Base-by-base conservation (phyloP, 129 eudicot genomes). In the Lactuca sativa region DNA sequence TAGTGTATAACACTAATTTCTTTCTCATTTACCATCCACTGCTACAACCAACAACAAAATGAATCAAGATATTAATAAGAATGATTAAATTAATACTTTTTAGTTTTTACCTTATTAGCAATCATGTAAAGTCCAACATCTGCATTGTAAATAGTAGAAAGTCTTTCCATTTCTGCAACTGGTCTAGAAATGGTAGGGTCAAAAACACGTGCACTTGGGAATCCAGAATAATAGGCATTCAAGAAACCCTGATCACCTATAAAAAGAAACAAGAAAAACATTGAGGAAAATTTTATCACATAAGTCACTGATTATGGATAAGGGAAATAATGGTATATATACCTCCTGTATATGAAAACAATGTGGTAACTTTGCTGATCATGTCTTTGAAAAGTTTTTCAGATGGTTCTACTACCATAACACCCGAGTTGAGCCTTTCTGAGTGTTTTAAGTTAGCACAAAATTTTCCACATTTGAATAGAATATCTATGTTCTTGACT, bases 71-170 rank as follows among this genome's bases (percentile, higher is more conserved):
- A 52, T 9, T 4, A 43, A 3, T 8, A 15, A 36, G 3, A 11
- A 7, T 40, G 8, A 0, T 7, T 40, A 4, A 40, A 47, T 36
- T 54, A 25, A 62, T 17, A 69, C 2, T 38, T 53, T 16, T 62
- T 67, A 40, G 6, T 61, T 25, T 25, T 25, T 58, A 89, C 98
- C 97, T 93, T 93, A 85, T 93, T 93, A 65, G 98, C 98, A 66
- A 93, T 95, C 97, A 93, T 87, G 87, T 93, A 93, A 76, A 93
- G 95, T 25, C 98, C 98, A 81, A 93, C 98, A 72, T 93, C 98
- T 32, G 97, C 98, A 78, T 89, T 93, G 70, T 89, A 93, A 3
- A 93, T 69, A 62, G 98, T 93, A 74, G 98, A 86, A 67, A 93
- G 97, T 56, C 97, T 90, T 82, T 93, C 90, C 98, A 93, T 93